Evolutionary conservation across 164 flowering plant species (phyloP).

Genomic region (Protea cynaroides): DNA sequence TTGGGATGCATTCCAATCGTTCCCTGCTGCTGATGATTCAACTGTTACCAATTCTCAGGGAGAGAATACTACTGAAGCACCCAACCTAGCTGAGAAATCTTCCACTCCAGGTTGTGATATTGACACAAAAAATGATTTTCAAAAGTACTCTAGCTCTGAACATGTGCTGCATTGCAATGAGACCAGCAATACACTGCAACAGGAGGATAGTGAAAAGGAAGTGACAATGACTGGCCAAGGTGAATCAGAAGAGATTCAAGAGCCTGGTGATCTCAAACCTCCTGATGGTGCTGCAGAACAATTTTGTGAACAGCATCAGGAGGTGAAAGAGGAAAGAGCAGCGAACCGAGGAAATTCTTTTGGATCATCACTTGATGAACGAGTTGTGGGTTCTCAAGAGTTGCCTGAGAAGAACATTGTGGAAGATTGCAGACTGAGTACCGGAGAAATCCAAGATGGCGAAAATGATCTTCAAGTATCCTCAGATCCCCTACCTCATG

Average conservation of each 20-base stretch:
- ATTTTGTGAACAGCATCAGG: neutral
- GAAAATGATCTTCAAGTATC: neutral
- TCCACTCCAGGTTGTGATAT: constrained; percentile 11
- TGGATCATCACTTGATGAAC: neutral
- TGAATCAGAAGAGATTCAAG: constrained; percentile 3
- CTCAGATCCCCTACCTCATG: constrained; percentile 4
- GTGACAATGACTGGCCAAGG: neutral
- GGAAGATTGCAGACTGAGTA: constrained; percentile 5
- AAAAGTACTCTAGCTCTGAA: constrained; percentile 15
- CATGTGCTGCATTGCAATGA: constrained; percentile 7
- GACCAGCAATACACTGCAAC: constrained; percentile 9
- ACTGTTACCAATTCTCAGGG: constrained; percentile 18
- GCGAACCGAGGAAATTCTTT: constrained; percentile 8
- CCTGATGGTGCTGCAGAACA: constrained; percentile 1
- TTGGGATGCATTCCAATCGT: constrained; percentile 97
- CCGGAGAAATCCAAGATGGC: constrained; percentile 1
- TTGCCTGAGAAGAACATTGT: neutral
- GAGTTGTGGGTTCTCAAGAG: constrained; percentile 6
- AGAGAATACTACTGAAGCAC: constrained; percentile 15
- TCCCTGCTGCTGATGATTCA: constrained; percentile 48
- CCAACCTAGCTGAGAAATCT: constrained; percentile 16
- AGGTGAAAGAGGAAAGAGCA: constrained; percentile 5
- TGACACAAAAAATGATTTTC: constrained; percentile 9
- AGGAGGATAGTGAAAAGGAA: constrained; percentile 11
- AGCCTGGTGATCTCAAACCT: constrained; percentile 5